Conservation (phyloP, 1,284 basidiomycete species). For the Tilletia horrida region DNA sequence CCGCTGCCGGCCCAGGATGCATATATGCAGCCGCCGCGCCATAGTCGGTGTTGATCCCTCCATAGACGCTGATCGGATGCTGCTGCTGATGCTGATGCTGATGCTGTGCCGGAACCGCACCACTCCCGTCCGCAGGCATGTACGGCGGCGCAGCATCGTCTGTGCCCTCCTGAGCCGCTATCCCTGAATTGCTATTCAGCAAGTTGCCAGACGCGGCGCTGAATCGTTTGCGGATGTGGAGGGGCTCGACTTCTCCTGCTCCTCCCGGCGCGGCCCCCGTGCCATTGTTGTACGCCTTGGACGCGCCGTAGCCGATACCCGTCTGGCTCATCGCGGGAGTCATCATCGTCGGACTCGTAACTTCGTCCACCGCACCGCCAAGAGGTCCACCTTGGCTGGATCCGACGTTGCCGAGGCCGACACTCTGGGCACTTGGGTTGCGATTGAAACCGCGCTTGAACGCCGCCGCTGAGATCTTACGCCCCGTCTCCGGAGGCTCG, state of each 20-base stretch:
- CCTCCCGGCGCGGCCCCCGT: slow-evolving; percentile 21
- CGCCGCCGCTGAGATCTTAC: slow-evolving; percentile 48
- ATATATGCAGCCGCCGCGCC: slow-evolving; percentile 3
- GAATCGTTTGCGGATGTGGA: slow-evolving; percentile 36
- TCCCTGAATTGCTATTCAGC: slow-evolving; percentile 27
- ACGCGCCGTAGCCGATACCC: neutral
- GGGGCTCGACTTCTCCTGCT: slow-evolving; percentile 27
- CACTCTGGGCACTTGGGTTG: slow-evolving; percentile 29
- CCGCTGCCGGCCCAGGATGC: neutral
- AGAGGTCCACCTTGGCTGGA: neutral
- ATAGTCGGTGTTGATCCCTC: neutral
- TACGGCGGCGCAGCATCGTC: slow-evolving; percentile 33
- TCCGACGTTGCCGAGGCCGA: neutral
- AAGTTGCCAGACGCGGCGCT: slow-evolving; percentile 25
- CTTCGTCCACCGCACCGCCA: neutral
- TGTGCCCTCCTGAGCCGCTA: slow-evolving; percentile 20
- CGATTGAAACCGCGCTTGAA: slow-evolving; percentile 45
- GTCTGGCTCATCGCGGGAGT: neutral
- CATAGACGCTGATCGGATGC: slow-evolving; percentile 1
- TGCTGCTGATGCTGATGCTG: neutral
- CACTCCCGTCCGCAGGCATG: neutral
- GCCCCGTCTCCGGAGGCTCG: slow-evolving; percentile 30
- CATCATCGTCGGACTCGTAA: neutral
- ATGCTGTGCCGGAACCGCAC: neutral
- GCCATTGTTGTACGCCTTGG: slow-evolving; percentile 14